These are phyloP conservation scores for Paxillus ammoniavirescens DNA, from an alignment of 768 basidiomycete genomes.

Conservation along the genomic window DNA sequence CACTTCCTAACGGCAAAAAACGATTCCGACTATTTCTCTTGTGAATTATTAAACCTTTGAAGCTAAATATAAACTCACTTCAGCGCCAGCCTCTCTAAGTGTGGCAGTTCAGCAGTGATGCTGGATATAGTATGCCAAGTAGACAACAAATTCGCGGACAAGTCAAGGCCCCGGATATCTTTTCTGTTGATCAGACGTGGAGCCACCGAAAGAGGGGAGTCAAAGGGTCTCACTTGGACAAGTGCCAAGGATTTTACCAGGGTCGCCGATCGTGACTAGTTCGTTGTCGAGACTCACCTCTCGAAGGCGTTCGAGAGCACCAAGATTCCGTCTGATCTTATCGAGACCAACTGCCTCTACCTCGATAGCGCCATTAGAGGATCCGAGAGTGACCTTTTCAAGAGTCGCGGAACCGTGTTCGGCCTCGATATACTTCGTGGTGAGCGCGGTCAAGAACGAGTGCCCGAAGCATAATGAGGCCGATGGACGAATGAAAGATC, in stretches of 20 bases:
- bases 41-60: slow-evolving; percentile 15
- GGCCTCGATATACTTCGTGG: slow-evolving; percentile 73
- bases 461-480: slow-evolving; percentile 53
- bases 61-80: slow-evolving; percentile 60
- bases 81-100: slow-evolving; percentile 63
- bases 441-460: slow-evolving; percentile 74
- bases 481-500: slow-evolving; percentile 81
- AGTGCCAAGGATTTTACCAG: slow-evolving; percentile 50
- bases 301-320: slow-evolving; percentile 62
- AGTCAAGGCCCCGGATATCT: slow-evolving; percentile 80
- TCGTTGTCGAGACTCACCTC: slow-evolving; percentile 81
- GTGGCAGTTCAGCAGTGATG: slow-evolving; percentile 61
- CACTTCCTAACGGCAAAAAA: slow-evolving; percentile 41
- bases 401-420: slow-evolving; percentile 48
- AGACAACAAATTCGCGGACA: slow-evolving; percentile 72
- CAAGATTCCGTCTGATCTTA: slow-evolving; percentile 70
- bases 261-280: slow-evolving; percentile 51
- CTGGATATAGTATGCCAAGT: slow-evolving; percentile 67
- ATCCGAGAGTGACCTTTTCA: slow-evolving; percentile 73
- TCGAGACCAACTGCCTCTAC: slow-evolving; percentile 86
- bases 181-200: slow-evolving; percentile 13
- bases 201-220: slow-evolving; percentile 6
- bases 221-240: slow-evolving; percentile 63
- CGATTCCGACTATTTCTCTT: slow-evolving; percentile 60
- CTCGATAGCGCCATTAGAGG: slow-evolving; percentile 77